Evolutionary conservation across 768 basidiomycete species (phyloP).

Genomic region (Tylopilus subfusipes): DNA sequence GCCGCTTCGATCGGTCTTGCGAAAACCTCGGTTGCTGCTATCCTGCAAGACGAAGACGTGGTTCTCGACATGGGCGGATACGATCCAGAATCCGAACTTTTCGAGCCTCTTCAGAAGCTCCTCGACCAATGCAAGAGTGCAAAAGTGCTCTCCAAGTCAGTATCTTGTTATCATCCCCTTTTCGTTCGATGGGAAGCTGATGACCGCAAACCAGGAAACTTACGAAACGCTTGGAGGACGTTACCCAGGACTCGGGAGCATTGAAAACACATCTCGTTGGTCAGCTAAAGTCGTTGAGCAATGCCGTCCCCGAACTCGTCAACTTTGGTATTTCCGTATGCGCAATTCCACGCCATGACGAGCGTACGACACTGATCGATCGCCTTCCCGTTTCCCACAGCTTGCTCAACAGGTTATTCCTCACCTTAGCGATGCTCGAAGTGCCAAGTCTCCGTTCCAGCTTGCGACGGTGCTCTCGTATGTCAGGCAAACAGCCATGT

Average conservation of each 20-base stretch:
- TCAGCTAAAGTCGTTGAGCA: constrained; percentile 69
- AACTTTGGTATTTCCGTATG: constrained; percentile 89
- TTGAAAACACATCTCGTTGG: constrained; percentile 68
- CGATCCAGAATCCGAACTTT: constrained; percentile 70
- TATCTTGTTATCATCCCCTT: constrained; percentile 2
- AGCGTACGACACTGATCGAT: neutral
- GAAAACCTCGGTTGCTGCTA: constrained; percentile 75
- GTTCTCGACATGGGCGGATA: constrained; percentile 69
- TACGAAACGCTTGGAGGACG: constrained; percentile 77
- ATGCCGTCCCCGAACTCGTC: constrained; percentile 73
- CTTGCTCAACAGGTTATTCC: constrained; percentile 87
- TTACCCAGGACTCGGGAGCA: constrained; percentile 66
- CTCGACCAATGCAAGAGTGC: constrained; percentile 79
- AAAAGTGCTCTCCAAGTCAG: constrained; percentile 76
- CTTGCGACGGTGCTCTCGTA: constrained; percentile 65
- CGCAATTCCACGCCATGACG: neutral
- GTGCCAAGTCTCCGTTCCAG: constrained; percentile 75
- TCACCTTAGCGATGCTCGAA: constrained; percentile 77
- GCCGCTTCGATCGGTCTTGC: constrained; percentile 87
- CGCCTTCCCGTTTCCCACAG: constrained; percentile 34
- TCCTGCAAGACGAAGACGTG: constrained; percentile 78
- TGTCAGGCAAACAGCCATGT: constrained; percentile 69
- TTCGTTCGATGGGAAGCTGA: neutral
- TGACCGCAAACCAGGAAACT: constrained; percentile 65
- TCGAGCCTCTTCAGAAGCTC: constrained; percentile 77